Percentiles rank a stretch among this genome's conserved stretches.
Evolutionary conservation across 164 flowering plant species (phyloP).

Genomic region (Liquidambar formosana): DNA sequence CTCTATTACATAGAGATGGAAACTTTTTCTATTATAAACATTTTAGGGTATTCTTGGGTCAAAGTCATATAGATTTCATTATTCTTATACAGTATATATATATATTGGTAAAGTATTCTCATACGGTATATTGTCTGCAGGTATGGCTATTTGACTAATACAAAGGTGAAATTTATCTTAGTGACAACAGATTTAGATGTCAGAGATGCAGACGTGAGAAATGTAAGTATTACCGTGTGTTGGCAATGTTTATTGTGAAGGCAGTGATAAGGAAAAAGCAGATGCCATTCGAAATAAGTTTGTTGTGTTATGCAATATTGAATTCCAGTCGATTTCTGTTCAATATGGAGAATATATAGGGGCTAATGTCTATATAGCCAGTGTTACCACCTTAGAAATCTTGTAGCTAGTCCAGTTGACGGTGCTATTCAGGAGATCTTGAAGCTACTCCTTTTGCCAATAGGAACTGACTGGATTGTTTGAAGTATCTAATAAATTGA

Average conservation of each 20-base stretch:
- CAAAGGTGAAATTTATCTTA: constrained; percentile 94
- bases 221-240: constrained; percentile 52
- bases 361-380: neutral
- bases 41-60: neutral
- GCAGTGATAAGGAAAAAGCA: neutral
- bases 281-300: neutral
- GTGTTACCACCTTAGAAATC: neutral
- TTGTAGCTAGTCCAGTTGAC: too few species aligned
- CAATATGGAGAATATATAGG: neutral
- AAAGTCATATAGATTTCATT: constrained; percentile 3
- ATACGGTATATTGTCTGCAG: constrained; percentile 36
- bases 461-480: too few species aligned
- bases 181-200: constrained; percentile 93
- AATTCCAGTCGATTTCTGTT: neutral
- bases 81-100: neutral
- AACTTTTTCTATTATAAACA: too few species aligned
- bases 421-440: too few species aligned
- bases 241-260: neutral
- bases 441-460: too few species aligned
- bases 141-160: constrained; percentile 94
- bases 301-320: neutral
- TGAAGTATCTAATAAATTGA: too few species aligned
- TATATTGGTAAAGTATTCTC: too few species aligned
- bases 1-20: neutral
- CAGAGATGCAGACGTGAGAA: constrained; percentile 93